Conservation (phyloP, 176 grass and related monocot species). For the Carex parvula region DNA sequence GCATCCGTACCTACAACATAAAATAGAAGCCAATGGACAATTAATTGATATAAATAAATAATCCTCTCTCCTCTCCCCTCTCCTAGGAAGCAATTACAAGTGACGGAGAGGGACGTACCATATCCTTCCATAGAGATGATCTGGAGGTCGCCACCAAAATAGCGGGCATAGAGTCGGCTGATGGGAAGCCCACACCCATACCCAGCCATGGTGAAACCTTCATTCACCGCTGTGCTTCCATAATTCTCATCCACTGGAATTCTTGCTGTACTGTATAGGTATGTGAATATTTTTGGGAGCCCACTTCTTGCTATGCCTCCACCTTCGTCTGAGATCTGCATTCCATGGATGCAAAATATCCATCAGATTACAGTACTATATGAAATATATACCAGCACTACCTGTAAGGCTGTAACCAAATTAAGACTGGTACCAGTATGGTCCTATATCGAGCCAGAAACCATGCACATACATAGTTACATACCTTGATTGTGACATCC, state of each 20-base stretch:
- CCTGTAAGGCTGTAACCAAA: not conserved
- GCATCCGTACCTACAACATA: slow-evolving; percentile 77
- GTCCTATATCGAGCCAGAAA: not conserved
- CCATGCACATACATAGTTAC: too few relatives aligned
- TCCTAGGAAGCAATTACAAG: slow-evolving; percentile 5
- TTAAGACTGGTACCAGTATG: not conserved
- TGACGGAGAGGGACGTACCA: slow-evolving; percentile 39
- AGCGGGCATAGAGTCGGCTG: slow-evolving; percentile 87
- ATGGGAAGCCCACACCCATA: slow-evolving; percentile 91
- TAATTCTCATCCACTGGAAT: slow-evolving; percentile 58
- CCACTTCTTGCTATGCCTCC: slow-evolving; percentile 96
- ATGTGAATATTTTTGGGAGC: slow-evolving; percentile 88
- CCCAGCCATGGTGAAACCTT: slow-evolving; percentile 87
- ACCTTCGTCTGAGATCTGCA: slow-evolving; percentile 95
- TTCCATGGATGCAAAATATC: not conserved
- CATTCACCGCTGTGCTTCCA: slow-evolving; percentile 33
- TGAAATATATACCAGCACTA: too few relatives aligned
- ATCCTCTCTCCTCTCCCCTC: too few relatives aligned
- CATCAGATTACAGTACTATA: too few relatives aligned
- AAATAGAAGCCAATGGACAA: not conserved
- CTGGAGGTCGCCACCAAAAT: slow-evolving; percentile 94
- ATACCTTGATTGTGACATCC: slow-evolving; percentile 95
- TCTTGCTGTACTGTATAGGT: slow-evolving; percentile 93
- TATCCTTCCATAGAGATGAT: slow-evolving; percentile 99
- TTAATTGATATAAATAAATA: not conserved